Evolutionary conservation across 345 rosid species (phyloP).

Genomic region (Linum lewisii): DNA sequence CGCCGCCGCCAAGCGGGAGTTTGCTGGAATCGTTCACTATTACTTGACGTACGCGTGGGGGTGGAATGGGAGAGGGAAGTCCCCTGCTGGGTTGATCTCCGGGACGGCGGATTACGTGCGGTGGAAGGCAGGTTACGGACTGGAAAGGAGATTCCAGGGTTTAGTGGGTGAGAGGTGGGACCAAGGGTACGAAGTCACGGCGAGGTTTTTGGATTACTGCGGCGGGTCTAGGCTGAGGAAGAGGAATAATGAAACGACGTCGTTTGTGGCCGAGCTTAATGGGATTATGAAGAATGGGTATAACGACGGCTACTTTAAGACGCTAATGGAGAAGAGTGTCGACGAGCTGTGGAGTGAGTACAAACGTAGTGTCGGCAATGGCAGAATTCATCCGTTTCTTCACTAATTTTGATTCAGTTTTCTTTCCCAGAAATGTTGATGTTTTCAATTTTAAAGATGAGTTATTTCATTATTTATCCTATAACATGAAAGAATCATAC

Average conservation of each 20-base stretch:
- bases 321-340: not conserved
- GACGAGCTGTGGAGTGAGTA: not conserved
- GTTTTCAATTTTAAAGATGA: too few relatives aligned
- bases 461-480: too few relatives aligned
- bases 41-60: not conserved
- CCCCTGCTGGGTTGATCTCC: not conserved
- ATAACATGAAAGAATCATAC: not conserved
- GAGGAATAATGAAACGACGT: not conserved
- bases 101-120: not conserved
- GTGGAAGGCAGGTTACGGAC: not conserved
- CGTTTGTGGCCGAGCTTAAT: not conserved
- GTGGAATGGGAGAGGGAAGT: not conserved
- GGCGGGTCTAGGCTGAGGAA: not conserved
- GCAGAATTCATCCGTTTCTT: not conserved
- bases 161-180: not conserved
- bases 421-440: too few relatives aligned
- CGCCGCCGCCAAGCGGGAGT: not conserved
- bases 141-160: not conserved
- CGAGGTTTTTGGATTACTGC: not conserved
- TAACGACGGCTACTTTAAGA: not conserved
- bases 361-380: not conserved
- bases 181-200: not conserved
- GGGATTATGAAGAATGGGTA: not conserved
- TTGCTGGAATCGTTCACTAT: not conserved
- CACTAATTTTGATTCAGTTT: not conserved